Evolutionary conservation across 75 land plant species (phyloP), one percentile per base, ranked within the genome.

Genomic region (Cupressus sempervirens): DNA sequence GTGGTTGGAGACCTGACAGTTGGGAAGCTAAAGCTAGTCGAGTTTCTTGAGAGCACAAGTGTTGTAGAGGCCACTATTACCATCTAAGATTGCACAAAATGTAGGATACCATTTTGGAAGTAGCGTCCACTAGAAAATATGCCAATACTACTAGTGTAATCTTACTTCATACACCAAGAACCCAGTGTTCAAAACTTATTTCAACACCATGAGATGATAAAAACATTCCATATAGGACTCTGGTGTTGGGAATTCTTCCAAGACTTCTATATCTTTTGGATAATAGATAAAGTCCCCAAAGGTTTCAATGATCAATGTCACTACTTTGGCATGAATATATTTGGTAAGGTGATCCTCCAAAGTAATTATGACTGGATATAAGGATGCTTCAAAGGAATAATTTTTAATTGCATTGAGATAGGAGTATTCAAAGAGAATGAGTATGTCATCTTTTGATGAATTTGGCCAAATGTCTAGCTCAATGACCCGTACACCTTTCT

Each of bases 391-490:
- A 87, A 96, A 97, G 20, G 98, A 98, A 84, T 97, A 83, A 68
- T 91, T 94, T 82, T 92, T 94, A 38, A 97, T 97, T 43, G 96
- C 93, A 32, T n/a, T 81, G 46, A 97, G 81, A 62, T 98, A 5
- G 99, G 95, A 58, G 92, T 43, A 36, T 96, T 96, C 88, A 97
- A 83, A 6, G 65, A 89, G 88, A 76, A 97, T 93, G 80, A 87
- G 76, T 43, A 97, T 86, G 48, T 91, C 85, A 79, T 91, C 92
- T 83, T 90, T 88, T 12, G 86, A 56, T 26, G 91, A 88, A 85
- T 92, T 93, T 38, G 99, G 99, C 99, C 99, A 97, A 74, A 97
- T 58, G 86, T 97, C 99, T 53, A 97, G 85, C 74, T 97, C 99
- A 30, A 97, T 91, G 12, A 92, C 99, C 41, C 99, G 90, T 29